Percentiles rank a stretch among this genome's conserved stretches.
Conservation (phyloP, 2,329 filamentous ascomycete species). For the Elsinoe australis region DNA sequence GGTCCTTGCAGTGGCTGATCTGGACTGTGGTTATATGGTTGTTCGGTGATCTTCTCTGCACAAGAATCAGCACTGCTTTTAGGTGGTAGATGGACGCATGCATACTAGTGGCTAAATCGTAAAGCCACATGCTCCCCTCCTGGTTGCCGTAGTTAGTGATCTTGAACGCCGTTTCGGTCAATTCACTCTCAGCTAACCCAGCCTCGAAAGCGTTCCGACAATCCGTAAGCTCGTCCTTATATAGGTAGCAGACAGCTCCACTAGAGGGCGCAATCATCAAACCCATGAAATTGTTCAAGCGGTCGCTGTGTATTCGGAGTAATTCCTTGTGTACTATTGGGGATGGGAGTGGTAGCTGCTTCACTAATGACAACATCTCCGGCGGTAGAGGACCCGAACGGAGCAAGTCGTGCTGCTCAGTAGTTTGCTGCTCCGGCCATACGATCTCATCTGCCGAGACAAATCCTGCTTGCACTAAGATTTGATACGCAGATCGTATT, state of each 20-base stretch:
- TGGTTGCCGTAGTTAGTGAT: slow-evolving; percentile 9
- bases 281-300: slow-evolving; percentile 3
- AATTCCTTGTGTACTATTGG: slow-evolving; percentile 7
- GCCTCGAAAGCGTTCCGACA: slow-evolving; percentile 7
- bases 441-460: slow-evolving; percentile 9
- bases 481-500: slow-evolving; percentile 9
- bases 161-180: background rate
- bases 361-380: slow-evolving; percentile 9
- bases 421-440: slow-evolving; percentile 8
- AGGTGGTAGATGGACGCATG: background rate
- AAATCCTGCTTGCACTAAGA: slow-evolving; percentile 10
- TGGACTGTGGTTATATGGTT: slow-evolving; percentile 5
- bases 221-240: slow-evolving; percentile 7
- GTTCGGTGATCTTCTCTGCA: slow-evolving; percentile 7
- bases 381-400: slow-evolving; percentile 10
- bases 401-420: slow-evolving; percentile 10
- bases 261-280: slow-evolving; percentile 7
- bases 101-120: slow-evolving; percentile 9
- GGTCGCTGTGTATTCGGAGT: slow-evolving; percentile 4
- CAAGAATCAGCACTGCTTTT: slow-evolving; percentile 7
- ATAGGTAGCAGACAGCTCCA: slow-evolving; percentile 6
- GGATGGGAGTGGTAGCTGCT: slow-evolving; percentile 8
- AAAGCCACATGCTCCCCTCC: slow-evolving; percentile 11
- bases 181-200: slow-evolving; percentile 5
- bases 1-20: slow-evolving; percentile 7